A percentile compares a stretch with the other conserved stretches of the same genome.
Evolutionary conservation across 2,329 filamentous ascomycete genomes (phyloP).

Genomic region (Dothiorella sarmentorum): DNA sequence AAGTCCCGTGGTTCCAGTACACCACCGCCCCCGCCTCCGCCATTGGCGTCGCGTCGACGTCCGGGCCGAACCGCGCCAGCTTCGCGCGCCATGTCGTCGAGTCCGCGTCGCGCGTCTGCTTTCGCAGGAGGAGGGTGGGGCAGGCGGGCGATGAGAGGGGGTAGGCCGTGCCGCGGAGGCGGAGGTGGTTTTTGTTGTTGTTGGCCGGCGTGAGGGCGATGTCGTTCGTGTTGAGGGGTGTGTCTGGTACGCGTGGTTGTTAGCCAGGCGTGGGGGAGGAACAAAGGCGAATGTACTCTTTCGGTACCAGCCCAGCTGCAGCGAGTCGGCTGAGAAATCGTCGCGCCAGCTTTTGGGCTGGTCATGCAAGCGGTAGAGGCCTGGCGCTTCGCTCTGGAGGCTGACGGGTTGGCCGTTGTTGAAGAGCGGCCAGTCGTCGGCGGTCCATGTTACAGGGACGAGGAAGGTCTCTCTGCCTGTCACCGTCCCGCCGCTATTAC

Average conservation of each 20-base stretch:
- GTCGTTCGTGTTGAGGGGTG: slow-evolving; percentile 46
- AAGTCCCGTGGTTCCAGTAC: slow-evolving; percentile 53
- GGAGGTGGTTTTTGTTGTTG: too few relatives aligned
- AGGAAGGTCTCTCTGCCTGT: slow-evolving; percentile 51
- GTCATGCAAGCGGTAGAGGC: neutral
- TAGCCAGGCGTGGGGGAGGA: neutral
- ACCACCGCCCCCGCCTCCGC: slow-evolving; percentile 55
- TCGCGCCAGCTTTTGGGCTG: too few relatives aligned
- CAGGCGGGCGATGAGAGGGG: slow-evolving; percentile 49
- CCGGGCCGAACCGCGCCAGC: slow-evolving; percentile 48
- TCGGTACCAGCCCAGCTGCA: slow-evolving; percentile 41
- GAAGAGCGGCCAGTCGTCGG: slow-evolving; percentile 52
- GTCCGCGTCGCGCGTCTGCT: slow-evolving; percentile 47
- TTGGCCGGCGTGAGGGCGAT: slow-evolving; percentile 45
- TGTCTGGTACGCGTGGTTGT: slow-evolving; percentile 34
- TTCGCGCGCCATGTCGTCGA: slow-evolving; percentile 42
- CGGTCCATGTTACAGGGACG: slow-evolving; percentile 49
- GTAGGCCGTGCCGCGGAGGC: slow-evolving; percentile 53
- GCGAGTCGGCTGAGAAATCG: slow-evolving; percentile 32
- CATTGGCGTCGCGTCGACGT: slow-evolving; percentile 36
- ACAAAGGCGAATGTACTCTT: slow-evolving; percentile 28
- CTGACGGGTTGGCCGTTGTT: slow-evolving; percentile 47
- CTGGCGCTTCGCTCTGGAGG: slow-evolving; percentile 26
- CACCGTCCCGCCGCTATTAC: neutral
- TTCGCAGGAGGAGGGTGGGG: slow-evolving; percentile 53